Evolutionary conservation across 1,284 basidiomycete species (phyloP).

Genomic region (Ceratobasidium papillatum): DNA sequence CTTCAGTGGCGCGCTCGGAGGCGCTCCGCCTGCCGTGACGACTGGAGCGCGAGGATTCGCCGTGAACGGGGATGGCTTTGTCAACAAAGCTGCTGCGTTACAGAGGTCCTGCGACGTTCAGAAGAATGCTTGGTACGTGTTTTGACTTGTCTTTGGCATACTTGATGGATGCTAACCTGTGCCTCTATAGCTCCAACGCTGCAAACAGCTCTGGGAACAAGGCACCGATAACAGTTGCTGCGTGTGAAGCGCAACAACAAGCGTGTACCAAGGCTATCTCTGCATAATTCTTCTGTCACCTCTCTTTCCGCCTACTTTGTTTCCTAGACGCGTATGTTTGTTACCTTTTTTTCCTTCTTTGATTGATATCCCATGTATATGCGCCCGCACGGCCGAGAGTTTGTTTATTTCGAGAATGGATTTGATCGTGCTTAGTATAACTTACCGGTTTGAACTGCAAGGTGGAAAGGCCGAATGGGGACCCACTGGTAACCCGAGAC

Average conservation of each 20-base stretch:
- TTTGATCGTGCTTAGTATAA: slow-evolving; percentile 14
- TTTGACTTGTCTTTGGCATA: background rate
- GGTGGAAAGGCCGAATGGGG: background rate
- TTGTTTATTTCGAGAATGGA: slow-evolving; percentile 20
- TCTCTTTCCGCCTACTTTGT: background rate
- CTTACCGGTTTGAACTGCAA: background rate
- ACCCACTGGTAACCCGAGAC: too few species aligned
- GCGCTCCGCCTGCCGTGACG: slow-evolving; percentile 1
- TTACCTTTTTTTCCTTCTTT: background rate
- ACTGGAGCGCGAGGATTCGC: slow-evolving; percentile 12
- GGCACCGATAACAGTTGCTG: slow-evolving; percentile 9
- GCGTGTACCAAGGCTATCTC: background rate
- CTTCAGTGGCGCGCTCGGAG: slow-evolving; percentile 20
- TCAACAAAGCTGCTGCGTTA: slow-evolving; percentile 20
- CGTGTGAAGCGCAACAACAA: slow-evolving; percentile 8
- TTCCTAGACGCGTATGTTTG: background rate
- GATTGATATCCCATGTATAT: slow-evolving; percentile 16
- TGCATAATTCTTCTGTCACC: background rate
- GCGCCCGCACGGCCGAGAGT: slow-evolving; percentile 7
- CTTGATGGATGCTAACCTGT: background rate
- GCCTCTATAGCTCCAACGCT: background rate
- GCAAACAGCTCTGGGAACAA: slow-evolving; percentile 23
- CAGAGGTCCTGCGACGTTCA: slow-evolving; percentile 30
- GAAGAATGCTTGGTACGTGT: slow-evolving; percentile 26
- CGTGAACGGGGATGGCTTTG: slow-evolving; percentile 12